Base-by-base conservation (phyloP, 1,139 yeast genomes). In the Geotrichum australiense region DNA sequence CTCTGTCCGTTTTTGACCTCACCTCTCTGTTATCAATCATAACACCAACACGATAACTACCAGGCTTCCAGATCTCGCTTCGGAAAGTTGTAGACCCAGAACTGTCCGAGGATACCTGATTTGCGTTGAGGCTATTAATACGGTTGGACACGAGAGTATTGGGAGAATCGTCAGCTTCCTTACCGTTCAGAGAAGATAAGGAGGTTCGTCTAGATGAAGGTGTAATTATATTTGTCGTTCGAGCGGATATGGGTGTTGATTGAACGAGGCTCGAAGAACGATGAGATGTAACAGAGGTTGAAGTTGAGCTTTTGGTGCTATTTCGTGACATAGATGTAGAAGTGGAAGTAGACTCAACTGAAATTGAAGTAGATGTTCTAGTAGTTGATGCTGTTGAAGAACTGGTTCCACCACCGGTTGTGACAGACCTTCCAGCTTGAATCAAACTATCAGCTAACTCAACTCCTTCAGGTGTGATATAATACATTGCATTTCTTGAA, bases 21-120 rank as follows among this genome's bases (percentile, higher is more conserved):
- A 87, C 70, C 62, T 93, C 99, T 50, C 98, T 70, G 51, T 78
- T 85, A 61, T 93, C 99, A 3, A 91, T 63, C 2, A 84, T 51
- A 8, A 91, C 68, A 19, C 72, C 64, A 3, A 91, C 64, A 1
- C 74, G 79, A 56, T 69, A 89, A 1, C 66, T 52, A 0, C 70
- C 74, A 0, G 70, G 61, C n/a, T 62, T 58, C 87, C 89, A 80
- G 3, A 56, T 45, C 22, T 31, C 32, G 6, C 37, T 27, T 3
- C 29, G 32, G n/a, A 26, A 16, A 7, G 27, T 16, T 3, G 21
- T 19, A 14, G 32, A 10, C 7, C 12, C 7, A 6, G 18, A 22
- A 22, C 19, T 15, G 7, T 12, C 8, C 10, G 35, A 5, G 3
- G 35, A 5, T 5, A 19, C 10, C 12, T 18, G 22, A 14, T 25